A percentile compares a stretch with the other conserved stretches of the same genome.
These are phyloP conservation scores for Podaxis sp. DNA, from an alignment of 768 basidiomycete species.

Conservation along the genomic window DNA sequence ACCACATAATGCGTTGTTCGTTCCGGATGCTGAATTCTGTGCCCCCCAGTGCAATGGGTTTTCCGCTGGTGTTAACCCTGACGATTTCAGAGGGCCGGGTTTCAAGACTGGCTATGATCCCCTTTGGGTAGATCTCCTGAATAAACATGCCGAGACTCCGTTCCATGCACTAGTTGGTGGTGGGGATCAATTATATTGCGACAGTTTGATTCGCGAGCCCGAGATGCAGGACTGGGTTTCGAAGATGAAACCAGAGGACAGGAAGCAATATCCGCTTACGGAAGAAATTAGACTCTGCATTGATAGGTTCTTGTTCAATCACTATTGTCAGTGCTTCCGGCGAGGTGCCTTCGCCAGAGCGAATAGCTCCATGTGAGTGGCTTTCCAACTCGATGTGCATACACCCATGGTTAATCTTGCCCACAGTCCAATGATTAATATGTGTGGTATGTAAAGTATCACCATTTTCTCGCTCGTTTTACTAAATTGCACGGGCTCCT, in stretches of 20 bases:
- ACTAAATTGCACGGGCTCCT: background rate
- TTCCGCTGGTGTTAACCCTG: conserved; percentile 85
- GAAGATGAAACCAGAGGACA: conserved; percentile 54
- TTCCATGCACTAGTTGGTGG: conserved; percentile 94
- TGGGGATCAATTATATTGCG: conserved; percentile 91
- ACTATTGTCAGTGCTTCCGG: conserved; percentile 86
- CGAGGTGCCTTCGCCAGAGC: conserved; percentile 89
- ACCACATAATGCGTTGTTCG: background rate
- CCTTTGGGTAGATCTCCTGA: conserved; percentile 91
- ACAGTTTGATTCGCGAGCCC: conserved; percentile 81
- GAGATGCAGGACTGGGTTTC: conserved; percentile 87
- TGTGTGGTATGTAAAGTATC: conserved; percentile 60
- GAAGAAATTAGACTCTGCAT: conserved; percentile 74
- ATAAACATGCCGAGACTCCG: conserved; percentile 74
- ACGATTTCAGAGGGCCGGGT: conserved; percentile 80
- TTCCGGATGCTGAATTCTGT: background rate
- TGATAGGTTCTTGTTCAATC: conserved; percentile 88
- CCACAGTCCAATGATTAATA: conserved; percentile 80
- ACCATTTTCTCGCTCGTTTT: background rate
- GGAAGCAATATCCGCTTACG: conserved; percentile 59
- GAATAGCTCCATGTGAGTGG: conserved; percentile 83
- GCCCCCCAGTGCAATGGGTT: conserved; percentile 77
- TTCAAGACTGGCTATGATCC: conserved; percentile 85
- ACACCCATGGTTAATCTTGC: background rate
- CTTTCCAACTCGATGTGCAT: conserved; percentile 10